These are phyloP conservation scores for Wickerhamomyces bovis DNA, from an alignment of 805 yeast genomes.

Conservation along the genomic window DNA sequence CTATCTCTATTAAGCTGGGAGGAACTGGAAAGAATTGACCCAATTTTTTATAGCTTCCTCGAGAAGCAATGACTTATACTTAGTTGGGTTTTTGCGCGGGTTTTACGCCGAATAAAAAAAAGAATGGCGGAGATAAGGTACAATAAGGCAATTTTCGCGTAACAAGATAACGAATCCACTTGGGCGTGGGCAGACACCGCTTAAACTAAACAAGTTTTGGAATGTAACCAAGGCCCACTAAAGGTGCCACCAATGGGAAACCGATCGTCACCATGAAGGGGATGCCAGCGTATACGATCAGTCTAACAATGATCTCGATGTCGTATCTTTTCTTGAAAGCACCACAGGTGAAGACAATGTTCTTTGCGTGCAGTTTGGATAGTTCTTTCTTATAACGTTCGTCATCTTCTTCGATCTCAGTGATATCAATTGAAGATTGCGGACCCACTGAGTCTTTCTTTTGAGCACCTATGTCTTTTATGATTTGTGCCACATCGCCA, in stretches of 20 bases:
- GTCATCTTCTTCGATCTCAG: constrained; percentile 19
- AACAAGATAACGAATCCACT: too few species aligned
- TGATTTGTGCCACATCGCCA: constrained; percentile 14
- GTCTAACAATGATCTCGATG: constrained; percentile 70
- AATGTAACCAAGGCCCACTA: constrained; percentile 10
- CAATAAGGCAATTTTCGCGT: neutral
- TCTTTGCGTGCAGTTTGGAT: constrained; percentile 18
- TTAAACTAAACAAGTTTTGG: constrained; percentile 3
- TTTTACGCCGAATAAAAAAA: too few species aligned
- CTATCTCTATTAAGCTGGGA: neutral
- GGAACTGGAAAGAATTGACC: neutral
- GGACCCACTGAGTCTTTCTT: constrained; percentile 21
- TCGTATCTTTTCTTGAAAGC: constrained; percentile 61
- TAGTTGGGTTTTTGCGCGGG: too few species aligned
- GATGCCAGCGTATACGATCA: constrained; percentile 79
- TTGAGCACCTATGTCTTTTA: constrained; percentile 10
- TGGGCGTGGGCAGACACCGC: too few species aligned
- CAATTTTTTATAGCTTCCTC: neutral
- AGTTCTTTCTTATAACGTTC: constrained; percentile 18
- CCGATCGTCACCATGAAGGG: constrained; percentile 44
- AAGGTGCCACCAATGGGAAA: constrained; percentile 22
- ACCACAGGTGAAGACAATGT: constrained; percentile 29
- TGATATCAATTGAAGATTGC: constrained; percentile 19
- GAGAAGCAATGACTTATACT: neutral
- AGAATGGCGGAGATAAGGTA: neutral